Conservation (phyloP, 371 early-diverging fungal genomes). For the Coemansia linderi region DNA sequence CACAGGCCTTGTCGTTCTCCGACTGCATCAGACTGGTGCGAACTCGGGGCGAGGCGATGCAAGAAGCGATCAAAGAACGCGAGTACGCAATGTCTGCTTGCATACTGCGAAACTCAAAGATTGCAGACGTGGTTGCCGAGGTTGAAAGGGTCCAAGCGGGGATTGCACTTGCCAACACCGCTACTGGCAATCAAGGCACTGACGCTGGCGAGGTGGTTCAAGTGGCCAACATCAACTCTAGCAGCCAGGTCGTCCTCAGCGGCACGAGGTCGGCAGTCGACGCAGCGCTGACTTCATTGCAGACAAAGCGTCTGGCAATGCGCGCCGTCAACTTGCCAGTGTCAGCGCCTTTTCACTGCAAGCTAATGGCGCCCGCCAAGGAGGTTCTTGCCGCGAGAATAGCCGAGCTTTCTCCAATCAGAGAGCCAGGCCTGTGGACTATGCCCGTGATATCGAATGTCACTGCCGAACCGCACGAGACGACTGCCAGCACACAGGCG, state of each 20-base stretch:
- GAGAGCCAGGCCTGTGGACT: conserved; percentile 18
- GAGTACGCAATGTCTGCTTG: conserved; percentile 89
- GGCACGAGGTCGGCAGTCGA: conserved; percentile 89
- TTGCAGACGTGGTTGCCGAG: conserved; percentile 67
- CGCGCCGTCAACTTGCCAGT: conserved; percentile 89
- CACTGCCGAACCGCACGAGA: conserved; percentile 75
- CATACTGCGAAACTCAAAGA: conserved; percentile 61
- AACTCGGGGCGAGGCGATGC: conserved; percentile 86
- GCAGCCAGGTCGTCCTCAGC: conserved; percentile 85
- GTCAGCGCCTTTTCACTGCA: conserved; percentile 95
- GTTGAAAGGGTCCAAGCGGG: conserved; percentile 69
- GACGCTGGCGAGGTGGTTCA: conserved; percentile 44
- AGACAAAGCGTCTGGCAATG: conserved; percentile 77
- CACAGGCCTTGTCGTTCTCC: conserved; percentile 69
- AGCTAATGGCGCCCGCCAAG: conserved; percentile 84
- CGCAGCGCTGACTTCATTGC: conserved; percentile 75
- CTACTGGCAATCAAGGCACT: background rate
- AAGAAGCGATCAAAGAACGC: conserved; percentile 67
- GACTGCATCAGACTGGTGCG: conserved; percentile 87
- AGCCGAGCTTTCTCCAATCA: conserved; percentile 56
- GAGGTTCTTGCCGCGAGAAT: conserved; percentile 73
- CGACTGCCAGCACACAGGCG: conserved; percentile 66
- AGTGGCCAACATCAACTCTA: conserved; percentile 87
- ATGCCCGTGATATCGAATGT: conserved; percentile 91
- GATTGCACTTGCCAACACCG: conserved; percentile 6